Evolutionary conservation across 1,284 basidiomycete genomes (phyloP), one percentile per base, ranked within the genome.

Genomic region (Trichosporon ovoides): DNA sequence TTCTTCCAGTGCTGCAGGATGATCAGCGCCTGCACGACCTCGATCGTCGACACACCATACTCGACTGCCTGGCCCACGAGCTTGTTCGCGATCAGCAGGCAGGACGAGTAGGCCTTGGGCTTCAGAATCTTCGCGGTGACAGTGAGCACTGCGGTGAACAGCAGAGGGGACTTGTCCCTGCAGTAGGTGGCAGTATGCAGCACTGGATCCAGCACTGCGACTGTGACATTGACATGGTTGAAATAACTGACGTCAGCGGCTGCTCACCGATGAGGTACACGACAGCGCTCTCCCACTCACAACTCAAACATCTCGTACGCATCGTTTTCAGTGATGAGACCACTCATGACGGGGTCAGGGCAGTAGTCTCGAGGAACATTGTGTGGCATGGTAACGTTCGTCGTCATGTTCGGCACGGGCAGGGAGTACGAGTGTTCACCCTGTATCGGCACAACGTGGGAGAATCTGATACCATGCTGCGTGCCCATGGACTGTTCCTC

Each of bases 1-100:
- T 63, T 63, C 60, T 78, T 79, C 79, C 79, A 80, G 34, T 77
- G 77, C 20, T 73, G 70, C 13, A 78, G 63, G 10, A 79, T 53
- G 18, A 70, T 64, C 12, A 79, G 58, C 3, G 73, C 68, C 61
- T 80, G 78, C 3, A 78, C 61, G n/a, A 78, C 64, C 10, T 78
- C 77, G 18, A 79, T 67, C 7, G 67, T 63, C 43, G 69, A 73
- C 19, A 74, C 57, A 35, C 75, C 75, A 31, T 73, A 69, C 24
- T 70, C 76, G 50, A 78, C 71, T 1, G 77, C 74, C 7, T 76
- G 70, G 6, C 73, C 76, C 34, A 80, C 66, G 28, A 75, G 66
- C 52, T 69, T 66, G 62, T 77, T 72, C 19, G 71, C 65, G 40
- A 69, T 62, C 31, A 67, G 40, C 46, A 77, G 66, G 49, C 78